Evolutionary conservation across 225 moss, liverwort and hornwort species (phyloP).

Genomic region (Physcomitrium patens): DNA sequence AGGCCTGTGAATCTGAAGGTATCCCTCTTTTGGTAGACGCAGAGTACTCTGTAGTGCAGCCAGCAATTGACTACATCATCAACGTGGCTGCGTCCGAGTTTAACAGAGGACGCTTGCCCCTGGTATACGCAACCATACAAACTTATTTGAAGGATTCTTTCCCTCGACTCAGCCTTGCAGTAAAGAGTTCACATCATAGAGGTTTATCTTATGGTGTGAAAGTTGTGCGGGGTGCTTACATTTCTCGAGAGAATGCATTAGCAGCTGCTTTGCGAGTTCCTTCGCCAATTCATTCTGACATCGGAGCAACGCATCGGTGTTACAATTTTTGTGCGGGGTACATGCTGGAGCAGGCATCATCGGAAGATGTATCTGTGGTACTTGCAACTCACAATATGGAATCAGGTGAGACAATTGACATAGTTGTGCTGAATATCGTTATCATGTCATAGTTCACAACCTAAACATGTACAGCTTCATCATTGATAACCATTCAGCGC

Average conservation of each 20-base stretch:
- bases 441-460: neutral
- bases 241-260: slow-evolving; percentile 71
- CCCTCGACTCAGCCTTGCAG: slow-evolving; percentile 66
- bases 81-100: slow-evolving; percentile 62
- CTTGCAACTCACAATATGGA: slow-evolving; percentile 84
- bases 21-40: slow-evolving; percentile 83
- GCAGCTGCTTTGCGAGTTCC: slow-evolving; percentile 60
- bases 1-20: slow-evolving; percentile 58
- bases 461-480: neutral
- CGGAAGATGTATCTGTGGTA: slow-evolving; percentile 60
- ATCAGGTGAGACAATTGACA: slow-evolving; percentile 58
- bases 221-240: slow-evolving; percentile 92
- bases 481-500: no score
- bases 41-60: slow-evolving; percentile 77
- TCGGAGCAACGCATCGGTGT: slow-evolving; percentile 76
- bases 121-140: slow-evolving; percentile 85
- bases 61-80: slow-evolving; percentile 85
- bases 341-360: slow-evolving; percentile 69
- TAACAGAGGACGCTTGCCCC: slow-evolving; percentile 58
- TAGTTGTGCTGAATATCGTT: neutral
- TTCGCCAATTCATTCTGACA: slow-evolving; percentile 77
- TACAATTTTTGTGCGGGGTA: slow-evolving; percentile 73
- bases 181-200: slow-evolving; percentile 50
- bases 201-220: slow-evolving; percentile 75
- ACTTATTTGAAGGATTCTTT: slow-evolving; percentile 84